Evolutionary conservation across 805 yeast genomes (phyloP).

Genomic region (Saccharomycopsis synnaedendra): DNA sequence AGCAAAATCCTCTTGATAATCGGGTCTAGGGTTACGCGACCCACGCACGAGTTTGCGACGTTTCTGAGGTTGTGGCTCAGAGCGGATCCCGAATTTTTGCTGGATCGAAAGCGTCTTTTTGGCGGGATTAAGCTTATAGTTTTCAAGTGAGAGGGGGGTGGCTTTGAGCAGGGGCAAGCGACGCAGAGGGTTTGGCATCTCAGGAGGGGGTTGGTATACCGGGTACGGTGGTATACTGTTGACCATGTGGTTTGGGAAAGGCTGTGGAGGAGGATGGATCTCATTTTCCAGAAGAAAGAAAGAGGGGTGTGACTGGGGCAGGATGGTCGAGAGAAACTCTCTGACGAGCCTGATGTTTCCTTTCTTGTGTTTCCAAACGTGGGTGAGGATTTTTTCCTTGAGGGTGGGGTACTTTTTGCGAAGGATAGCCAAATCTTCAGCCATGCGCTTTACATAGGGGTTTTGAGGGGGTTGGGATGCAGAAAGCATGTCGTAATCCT

Average conservation of each 20-base stretch:
- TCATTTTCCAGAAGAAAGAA: too few species aligned
- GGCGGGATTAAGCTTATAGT: slow-evolving; percentile 6
- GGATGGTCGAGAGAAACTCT: slow-evolving; percentile 17
- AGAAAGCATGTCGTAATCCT: slow-evolving; percentile 7
- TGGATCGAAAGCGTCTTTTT: slow-evolving; percentile 10
- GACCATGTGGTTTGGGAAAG: too few species aligned
- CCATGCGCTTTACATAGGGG: slow-evolving; percentile 11
- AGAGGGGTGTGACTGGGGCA: too few species aligned
- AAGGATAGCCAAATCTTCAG: slow-evolving; percentile 22
- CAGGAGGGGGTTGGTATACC: too few species aligned
- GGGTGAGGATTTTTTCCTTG: slow-evolving; percentile 22
- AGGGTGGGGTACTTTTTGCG: slow-evolving; percentile 25
- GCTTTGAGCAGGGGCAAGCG: too few species aligned
- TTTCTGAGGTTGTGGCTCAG: slow-evolving; percentile 17
- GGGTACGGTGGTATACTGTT: too few species aligned
- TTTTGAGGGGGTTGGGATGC: background rate
- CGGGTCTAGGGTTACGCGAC: slow-evolving; percentile 21
- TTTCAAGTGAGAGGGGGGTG: background rate
- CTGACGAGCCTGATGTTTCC: slow-evolving; percentile 24
- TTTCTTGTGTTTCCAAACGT: slow-evolving; percentile 22
- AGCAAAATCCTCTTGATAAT: slow-evolving; percentile 24
- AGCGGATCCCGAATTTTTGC: slow-evolving; percentile 13
- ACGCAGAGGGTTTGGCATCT: too few species aligned
- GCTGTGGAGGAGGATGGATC: too few species aligned
- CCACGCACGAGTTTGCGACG: slow-evolving; percentile 31